Evolutionary conservation across 805 yeast genomes (phyloP), one percentile per base, ranked within the genome.

Genomic region (Spathaspora boniae): DNA sequence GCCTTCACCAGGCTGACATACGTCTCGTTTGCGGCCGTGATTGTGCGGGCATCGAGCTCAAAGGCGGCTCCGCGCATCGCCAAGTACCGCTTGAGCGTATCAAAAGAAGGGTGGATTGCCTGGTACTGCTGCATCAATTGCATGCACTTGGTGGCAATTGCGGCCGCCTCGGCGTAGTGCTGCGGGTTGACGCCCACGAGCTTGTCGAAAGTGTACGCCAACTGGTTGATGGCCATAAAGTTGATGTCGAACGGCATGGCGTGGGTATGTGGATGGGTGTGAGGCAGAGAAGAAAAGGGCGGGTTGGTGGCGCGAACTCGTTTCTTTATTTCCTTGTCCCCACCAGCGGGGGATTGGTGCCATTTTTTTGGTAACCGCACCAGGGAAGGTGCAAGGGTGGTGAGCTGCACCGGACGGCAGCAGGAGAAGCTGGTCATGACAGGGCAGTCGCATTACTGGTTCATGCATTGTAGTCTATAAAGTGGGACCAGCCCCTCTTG

Each of bases 41-140:
- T 29, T 23, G 15, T 6, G 3, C n/a, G n/a, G n/a, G n/a, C n/a
- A n/a, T n/a, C n/a, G n/a, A n/a, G n/a, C 25, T 22, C 25, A 22
- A 22, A 11, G 11, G 25, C 11, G 12, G 25, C 12, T 9, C 29
- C 16, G n/a, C 35, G 17, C 2, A 16, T 9, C 9, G 29, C 22
- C 12, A 41, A 31, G 20, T 37, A 40, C 4, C 26, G 28, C 4
- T 43, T 29, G 31, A 48, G 27, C 9, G 26, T 14, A n/a, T 32
- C 24, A 21, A 41, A 40, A 11, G 16, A 6, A 3, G 60, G 58
- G 37, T 54, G 53, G 12, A 56, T 34, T 3, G 48, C 46, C 23
- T 45, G 38, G 36, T 51, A 51, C 16, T 45, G 38, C 15, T 56
- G 49, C 60, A 61, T 58, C 11, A 60, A 27, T 22, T 22, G 25